These are phyloP conservation scores for Fraxinus baroniana DNA, from an alignment of 305 asterid genomes.

Conservation along the genomic window DNA sequence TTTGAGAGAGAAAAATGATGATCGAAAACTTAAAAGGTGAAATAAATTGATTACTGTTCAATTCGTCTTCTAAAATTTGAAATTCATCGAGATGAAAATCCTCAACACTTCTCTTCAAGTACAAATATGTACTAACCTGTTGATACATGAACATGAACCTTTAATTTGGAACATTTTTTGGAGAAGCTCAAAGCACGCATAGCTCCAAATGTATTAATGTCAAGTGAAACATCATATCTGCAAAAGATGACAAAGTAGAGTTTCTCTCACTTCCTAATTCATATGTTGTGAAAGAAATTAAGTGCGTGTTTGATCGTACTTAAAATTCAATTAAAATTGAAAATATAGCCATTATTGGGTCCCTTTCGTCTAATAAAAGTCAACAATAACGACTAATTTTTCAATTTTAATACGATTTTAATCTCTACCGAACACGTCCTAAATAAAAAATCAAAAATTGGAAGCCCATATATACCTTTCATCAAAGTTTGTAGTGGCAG, in stretches of 20 bases:
- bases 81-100: not conserved
- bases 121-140: constrained; percentile 35
- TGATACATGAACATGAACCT: constrained; percentile 50
- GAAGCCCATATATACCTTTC: constrained; percentile 36
- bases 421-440: no score
- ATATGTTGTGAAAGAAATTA: not conserved
- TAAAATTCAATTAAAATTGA: no score
- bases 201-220: constrained; percentile 50
- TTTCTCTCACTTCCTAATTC: not conserved
- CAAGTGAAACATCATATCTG: constrained; percentile 50
- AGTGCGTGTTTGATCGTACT: no score
- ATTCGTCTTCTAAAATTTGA: not conserved
- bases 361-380: no score
- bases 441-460: not conserved
- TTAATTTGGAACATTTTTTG: constrained; percentile 40
- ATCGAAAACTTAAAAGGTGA: not conserved
- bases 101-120: not conserved
- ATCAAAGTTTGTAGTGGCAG: constrained; percentile 56
- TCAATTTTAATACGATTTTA: no score
- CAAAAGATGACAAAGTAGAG: not conserved
- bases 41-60: not conserved
- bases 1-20: not conserved
- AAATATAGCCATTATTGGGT: no score
- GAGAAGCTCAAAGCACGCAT: constrained; percentile 45
- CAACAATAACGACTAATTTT: no score